phyloP scores from a whole-genome alignment of 495 filamentous ascomycete species.

The Sporormia fimetaria region DNA sequence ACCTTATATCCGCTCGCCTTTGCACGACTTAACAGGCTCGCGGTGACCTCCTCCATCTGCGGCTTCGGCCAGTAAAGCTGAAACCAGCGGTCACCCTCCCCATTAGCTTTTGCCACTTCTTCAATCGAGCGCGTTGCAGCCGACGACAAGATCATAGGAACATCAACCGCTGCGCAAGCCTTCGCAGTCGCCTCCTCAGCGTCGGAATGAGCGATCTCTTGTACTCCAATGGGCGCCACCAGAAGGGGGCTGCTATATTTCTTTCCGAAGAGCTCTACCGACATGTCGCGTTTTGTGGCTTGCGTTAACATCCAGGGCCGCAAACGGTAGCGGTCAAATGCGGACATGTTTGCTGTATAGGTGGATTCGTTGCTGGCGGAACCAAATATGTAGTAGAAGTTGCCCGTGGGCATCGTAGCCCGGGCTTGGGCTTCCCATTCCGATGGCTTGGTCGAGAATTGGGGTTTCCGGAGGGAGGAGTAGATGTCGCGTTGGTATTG shows the following conservation, averaged over 20 bases:
- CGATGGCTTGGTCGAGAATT: conserved; percentile 21
- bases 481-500: conserved; percentile 23
- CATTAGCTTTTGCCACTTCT: conserved; percentile 23
- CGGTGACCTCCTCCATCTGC: conserved; percentile 22
- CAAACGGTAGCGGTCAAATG: conserved; percentile 23
- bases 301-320: conserved; percentile 34
- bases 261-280: conserved; percentile 25
- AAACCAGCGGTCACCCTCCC: conserved; percentile 23
- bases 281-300: conserved; percentile 29
- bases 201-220: conserved; percentile 27
- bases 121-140: conserved; percentile 24
- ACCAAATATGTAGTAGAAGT: conserved; percentile 21
- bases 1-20: conserved; percentile 26
- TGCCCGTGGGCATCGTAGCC: conserved; percentile 10
- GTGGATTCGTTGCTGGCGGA: conserved; percentile 19
- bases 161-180: conserved; percentile 7
- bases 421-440: conserved; percentile 22
- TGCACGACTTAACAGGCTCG: conserved; percentile 20
- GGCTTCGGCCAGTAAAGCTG: conserved; percentile 26
- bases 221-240: conserved; percentile 30
- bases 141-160: conserved; percentile 24
- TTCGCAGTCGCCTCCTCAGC: conserved; percentile 25
- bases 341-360: conserved; percentile 13
- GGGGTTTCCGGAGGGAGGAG: conserved; percentile 15
- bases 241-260: conserved; percentile 24